Conservation (phyloP, 2,329 filamentous ascomycete species). For the Mollisia scopiformis region DNA sequence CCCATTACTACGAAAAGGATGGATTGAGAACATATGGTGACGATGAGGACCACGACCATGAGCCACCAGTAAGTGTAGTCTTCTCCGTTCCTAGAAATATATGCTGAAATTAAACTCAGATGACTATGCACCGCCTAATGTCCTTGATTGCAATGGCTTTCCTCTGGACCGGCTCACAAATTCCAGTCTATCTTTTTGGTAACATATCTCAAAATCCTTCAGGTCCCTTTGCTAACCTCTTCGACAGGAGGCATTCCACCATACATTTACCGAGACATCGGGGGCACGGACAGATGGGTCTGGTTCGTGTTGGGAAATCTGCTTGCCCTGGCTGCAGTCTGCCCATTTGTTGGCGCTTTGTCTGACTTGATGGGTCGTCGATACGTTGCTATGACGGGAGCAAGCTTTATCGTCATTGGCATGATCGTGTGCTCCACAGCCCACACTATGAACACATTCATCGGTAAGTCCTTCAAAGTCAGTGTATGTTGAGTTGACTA, state of each 20-base stretch:
- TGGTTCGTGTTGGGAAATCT: slow-evolving; percentile 50
- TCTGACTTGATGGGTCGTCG: slow-evolving; percentile 66
- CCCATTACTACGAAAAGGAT: slow-evolving; percentile 29
- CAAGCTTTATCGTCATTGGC: slow-evolving; percentile 56
- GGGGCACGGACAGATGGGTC: slow-evolving; percentile 47
- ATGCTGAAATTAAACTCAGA: slow-evolving; percentile 37
- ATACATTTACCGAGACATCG: slow-evolving; percentile 60
- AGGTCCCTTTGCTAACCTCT: background rate
- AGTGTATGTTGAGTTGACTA: no score
- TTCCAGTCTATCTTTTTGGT: slow-evolving; percentile 56
- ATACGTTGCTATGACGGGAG: slow-evolving; percentile 60
- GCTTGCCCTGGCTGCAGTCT: slow-evolving; percentile 58
- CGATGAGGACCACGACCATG: slow-evolving; percentile 49
- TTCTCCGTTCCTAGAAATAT: background rate
- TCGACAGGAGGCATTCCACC: slow-evolving; percentile 43
- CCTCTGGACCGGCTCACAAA: slow-evolving; percentile 62
- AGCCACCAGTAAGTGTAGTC: slow-evolving; percentile 43
- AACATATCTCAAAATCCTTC: background rate
- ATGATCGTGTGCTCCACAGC: slow-evolving; percentile 63
- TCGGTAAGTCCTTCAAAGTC: no score
- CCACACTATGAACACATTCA: slow-evolving; percentile 61
- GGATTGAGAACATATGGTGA: slow-evolving; percentile 49
- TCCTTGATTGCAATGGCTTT: slow-evolving; percentile 61
- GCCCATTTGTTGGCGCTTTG: slow-evolving; percentile 67
- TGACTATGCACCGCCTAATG: slow-evolving; percentile 56